phyloP scores from a whole-genome alignment of 179 eudicot genomes.

The Silene vulgaris region DNA sequence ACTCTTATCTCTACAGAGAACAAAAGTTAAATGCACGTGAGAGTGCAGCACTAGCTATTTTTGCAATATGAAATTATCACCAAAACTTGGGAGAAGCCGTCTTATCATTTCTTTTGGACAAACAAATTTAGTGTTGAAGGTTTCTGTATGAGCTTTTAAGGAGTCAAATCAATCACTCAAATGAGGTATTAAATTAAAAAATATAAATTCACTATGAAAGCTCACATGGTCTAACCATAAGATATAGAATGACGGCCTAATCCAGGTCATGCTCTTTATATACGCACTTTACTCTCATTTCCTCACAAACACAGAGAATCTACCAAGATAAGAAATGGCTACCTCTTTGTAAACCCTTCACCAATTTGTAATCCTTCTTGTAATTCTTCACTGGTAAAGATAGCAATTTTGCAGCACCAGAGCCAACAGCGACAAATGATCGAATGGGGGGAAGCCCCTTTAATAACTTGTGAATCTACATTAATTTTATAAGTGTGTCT shows the following conservation, averaged over 20 bases:
- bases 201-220: neutral
- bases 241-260: neutral
- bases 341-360: conserved; percentile 99
- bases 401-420: conserved; percentile 86
- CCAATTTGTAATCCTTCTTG: conserved; percentile 66
- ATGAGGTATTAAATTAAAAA: neutral
- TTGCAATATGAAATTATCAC: neutral
- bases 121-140: neutral
- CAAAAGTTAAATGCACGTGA: too few relatives aligned
- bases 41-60: neutral
- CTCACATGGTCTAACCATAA: neutral
- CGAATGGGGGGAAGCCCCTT: conserved; percentile 78
- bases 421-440: conserved; percentile 84
- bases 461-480: conserved; percentile 72
- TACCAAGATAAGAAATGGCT: conserved; percentile 16
- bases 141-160: neutral
- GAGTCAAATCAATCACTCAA: neutral
- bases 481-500: neutral
- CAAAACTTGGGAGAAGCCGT: neutral
- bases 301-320: neutral
- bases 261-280: neutral
- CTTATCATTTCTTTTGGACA: neutral
- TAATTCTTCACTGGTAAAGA: conserved; percentile 81
- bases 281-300: neutral
- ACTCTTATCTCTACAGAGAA: too few relatives aligned